Evolutionary conservation across 2,329 filamentous ascomycete genomes (phyloP).

Genomic region (Ceratocystis cacaofunesta): DNA sequence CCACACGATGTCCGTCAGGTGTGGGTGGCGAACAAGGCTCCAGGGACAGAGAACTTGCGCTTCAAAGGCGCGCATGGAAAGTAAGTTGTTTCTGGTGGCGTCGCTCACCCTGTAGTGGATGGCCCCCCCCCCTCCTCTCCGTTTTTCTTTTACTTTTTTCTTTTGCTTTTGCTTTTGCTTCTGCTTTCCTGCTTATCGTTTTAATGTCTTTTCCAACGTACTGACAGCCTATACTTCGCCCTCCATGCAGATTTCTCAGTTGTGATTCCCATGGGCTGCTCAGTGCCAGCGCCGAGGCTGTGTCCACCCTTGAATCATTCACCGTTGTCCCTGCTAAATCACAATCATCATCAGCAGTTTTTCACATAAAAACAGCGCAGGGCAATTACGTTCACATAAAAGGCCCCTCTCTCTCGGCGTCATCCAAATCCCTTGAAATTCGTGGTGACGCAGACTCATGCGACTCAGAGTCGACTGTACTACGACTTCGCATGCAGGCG

Average conservation of each 20-base stretch:
- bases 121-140: too few relatives aligned
- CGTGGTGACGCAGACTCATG: slow-evolving; percentile 60
- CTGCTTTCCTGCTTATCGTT: neutral
- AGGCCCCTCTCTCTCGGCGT: slow-evolving; percentile 30
- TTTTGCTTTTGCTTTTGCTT: neutral
- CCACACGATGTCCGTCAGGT: slow-evolving; percentile 93
- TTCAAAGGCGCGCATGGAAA: slow-evolving; percentile 85
- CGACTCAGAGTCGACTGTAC: slow-evolving; percentile 52
- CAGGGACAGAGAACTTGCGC: slow-evolving; percentile 65
- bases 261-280: slow-evolving; percentile 74
- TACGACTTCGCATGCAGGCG: slow-evolving; percentile 86
- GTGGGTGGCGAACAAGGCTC: slow-evolving; percentile 75
- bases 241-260: slow-evolving; percentile 53
- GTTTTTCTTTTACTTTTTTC: too few relatives aligned
- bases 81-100: slow-evolving; percentile 30
- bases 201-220: neutral
- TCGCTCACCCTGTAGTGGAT: neutral
- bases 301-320: slow-evolving; percentile 74
- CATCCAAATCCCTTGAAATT: slow-evolving; percentile 43
- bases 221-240: neutral
- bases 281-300: slow-evolving; percentile 62
- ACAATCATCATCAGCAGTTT: slow-evolving; percentile 50
- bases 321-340: slow-evolving; percentile 39
- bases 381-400: slow-evolving; percentile 56
- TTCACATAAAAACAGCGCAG: slow-evolving; percentile 58